Conservation (phyloP, 208 protist genomes). For the Histomonas meleagridis region DNA sequence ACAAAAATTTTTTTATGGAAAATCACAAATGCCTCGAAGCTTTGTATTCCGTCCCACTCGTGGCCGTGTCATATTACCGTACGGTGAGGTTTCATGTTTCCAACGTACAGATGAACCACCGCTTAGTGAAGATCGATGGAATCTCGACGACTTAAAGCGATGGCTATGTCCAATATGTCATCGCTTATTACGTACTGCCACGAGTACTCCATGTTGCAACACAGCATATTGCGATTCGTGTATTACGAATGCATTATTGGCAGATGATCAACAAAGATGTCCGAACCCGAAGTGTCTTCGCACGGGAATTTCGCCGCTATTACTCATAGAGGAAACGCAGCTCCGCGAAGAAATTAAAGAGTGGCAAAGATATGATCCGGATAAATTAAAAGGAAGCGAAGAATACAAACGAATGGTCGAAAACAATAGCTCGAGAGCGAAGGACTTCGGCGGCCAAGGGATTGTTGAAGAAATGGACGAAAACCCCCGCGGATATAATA, state of each 20-base stretch:
- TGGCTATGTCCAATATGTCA: conserved; percentile 26
- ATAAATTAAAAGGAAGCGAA: background rate
- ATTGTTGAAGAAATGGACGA: too few species aligned
- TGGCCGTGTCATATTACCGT: background rate
- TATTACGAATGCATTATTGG: background rate
- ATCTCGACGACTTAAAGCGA: background rate
- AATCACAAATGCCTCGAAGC: background rate
- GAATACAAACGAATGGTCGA: background rate
- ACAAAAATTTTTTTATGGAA: background rate
- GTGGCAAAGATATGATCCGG: background rate
- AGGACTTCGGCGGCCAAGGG: too few species aligned
- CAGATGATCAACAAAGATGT: background rate
- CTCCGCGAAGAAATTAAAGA: conserved; percentile 21
- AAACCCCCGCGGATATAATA: too few species aligned
- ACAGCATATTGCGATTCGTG: background rate
- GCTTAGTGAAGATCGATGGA: background rate
- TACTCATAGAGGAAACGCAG: background rate
- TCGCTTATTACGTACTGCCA: background rate
- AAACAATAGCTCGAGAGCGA: too few species aligned
- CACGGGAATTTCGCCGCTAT: background rate
- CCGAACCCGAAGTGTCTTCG: background rate
- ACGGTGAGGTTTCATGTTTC: background rate
- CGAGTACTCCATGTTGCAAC: background rate
- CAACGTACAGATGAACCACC: conserved; percentile 3
- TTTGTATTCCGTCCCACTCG: background rate